Conservation (phyloP, 2,329 filamentous ascomycete species). For the Fusarium nurragi region DNA sequence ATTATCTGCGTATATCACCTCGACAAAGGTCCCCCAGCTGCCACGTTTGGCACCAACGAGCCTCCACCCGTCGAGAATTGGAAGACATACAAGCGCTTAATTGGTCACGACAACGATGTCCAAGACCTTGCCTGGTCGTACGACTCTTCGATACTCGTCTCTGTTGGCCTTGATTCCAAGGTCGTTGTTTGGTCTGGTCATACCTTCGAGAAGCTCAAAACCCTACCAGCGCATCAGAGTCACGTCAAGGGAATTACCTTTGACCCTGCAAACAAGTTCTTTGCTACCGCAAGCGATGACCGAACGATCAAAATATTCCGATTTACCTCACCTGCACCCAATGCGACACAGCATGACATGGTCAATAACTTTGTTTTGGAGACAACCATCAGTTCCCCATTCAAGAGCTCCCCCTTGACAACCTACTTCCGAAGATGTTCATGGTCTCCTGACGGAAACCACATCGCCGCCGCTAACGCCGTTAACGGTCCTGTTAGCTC, state of each 20-base stretch:
- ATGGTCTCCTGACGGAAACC: slow-evolving; percentile 96
- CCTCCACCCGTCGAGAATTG: slow-evolving; percentile 95
- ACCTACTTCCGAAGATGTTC: slow-evolving; percentile 97
- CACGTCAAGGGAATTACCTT: slow-evolving; percentile 99
- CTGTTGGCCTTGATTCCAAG: slow-evolving; percentile 96
- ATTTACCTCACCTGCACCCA: slow-evolving; percentile 89
- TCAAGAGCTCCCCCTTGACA: slow-evolving; percentile 89
- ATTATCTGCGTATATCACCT: slow-evolving; percentile 97
- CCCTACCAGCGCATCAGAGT: slow-evolving; percentile 89
- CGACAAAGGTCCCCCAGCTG: slow-evolving; percentile 80
- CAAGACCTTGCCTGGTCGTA: slow-evolving; percentile 97
- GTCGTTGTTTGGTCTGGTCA: slow-evolving; percentile 98
- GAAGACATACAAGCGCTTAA: slow-evolving; percentile 92
- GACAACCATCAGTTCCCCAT: slow-evolving; percentile 87
- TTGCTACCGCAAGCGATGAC: slow-evolving; percentile 97
- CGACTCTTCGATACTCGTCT: slow-evolving; percentile 94
- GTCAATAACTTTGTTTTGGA: slow-evolving; percentile 96
- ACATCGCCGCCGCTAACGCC: slow-evolving; percentile 96
- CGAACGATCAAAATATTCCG: slow-evolving; percentile 96
- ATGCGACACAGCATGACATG: slow-evolving; percentile 93
- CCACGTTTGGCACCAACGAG: slow-evolving; percentile 89
- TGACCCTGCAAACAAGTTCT: slow-evolving; percentile 98
- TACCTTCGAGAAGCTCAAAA: slow-evolving; percentile 98
- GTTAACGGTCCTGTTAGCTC: slow-evolving; percentile 98
- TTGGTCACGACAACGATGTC: slow-evolving; percentile 98